These are phyloP conservation scores for Pachysandra terminalis DNA, from an alignment of 164 flowering plant genomes.

Conservation along the genomic window DNA sequence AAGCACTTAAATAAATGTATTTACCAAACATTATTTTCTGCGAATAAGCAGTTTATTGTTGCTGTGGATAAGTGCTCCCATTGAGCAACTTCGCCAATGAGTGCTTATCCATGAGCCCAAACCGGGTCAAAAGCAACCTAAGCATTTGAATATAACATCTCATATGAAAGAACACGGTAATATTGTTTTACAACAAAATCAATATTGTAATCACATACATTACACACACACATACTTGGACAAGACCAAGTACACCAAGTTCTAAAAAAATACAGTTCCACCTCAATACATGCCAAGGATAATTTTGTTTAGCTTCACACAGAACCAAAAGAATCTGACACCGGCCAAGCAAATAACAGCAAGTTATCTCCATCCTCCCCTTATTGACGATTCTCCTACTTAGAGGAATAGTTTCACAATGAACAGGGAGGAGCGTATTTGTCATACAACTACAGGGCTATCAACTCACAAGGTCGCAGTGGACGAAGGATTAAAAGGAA, in stretches of 20 bases:
- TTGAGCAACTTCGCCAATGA: too few relatives aligned
- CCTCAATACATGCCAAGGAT: too few relatives aligned
- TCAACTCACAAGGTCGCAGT: conserved; percentile 37
- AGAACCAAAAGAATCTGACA: neutral
- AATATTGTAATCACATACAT: neutral
- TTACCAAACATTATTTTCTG: too few relatives aligned
- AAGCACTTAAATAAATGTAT: too few relatives aligned
- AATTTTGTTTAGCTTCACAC: neutral
- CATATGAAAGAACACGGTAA: too few relatives aligned
- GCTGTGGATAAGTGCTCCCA: too few relatives aligned
- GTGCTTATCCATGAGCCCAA: too few relatives aligned
- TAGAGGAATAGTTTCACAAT: neutral
- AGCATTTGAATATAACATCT: too few relatives aligned
- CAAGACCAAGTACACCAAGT: neutral
- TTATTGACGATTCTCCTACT: neutral
- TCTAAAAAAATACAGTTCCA: neutral
- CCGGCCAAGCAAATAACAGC: neutral
- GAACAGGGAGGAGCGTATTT: neutral
- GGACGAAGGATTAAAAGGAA: conserved; percentile 50
- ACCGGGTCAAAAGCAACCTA: too few relatives aligned
- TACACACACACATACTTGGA: neutral
- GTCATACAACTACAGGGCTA: neutral
- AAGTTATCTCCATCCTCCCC: neutral
- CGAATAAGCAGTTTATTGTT: too few relatives aligned
- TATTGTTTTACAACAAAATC: neutral